Evolutionary conservation across 2,329 filamentous ascomycete genomes (phyloP), one percentile per base, ranked within the genome.

Genomic region (Colletotrichum truncatum): DNA sequence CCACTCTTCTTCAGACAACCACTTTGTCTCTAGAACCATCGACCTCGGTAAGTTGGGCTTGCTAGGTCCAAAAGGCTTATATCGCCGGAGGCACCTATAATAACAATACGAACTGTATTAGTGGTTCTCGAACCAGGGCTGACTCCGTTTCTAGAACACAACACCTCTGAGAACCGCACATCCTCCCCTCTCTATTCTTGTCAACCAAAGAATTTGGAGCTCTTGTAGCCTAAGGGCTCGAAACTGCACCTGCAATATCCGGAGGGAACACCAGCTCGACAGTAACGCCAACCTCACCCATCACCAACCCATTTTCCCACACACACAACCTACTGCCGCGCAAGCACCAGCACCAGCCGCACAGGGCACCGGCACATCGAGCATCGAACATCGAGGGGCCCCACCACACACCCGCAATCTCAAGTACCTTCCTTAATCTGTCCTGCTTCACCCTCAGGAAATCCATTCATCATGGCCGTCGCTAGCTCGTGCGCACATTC

Each of bases 401-500:
- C 28, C 43, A 36, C 34, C 36, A 43, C 23, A 30, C 16, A 30
- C 16, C 46, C 28, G 26, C 26, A 26, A 12, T 51, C 46, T 36
- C 39, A 23, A 55, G 52, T 38, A 55, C 52, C 34, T 43, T 7
- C 10, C 45, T 18, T 7, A 18, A 36, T 25, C 46, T 52, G 18
- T 25, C n/a, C 14, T 38, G 12, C 21, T 12, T 28, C 30, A 54
- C 21, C 23, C 18, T 18, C 26, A 30, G 21, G 18, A 5, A 14
- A 10, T 39, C 43, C 61, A n/a, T 67, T 68, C 71, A 76, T 64
- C 67, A 86, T 86, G 84, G 83, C 83, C 63, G 81, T 89, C 75
- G 82, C 85, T 55, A 82, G 77, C 68, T 82, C 83, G 66, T 91
- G 89, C 75, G 81, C 83, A 34, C 89, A 91, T 74, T 82, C 82